Conservation (phyloP, 495 filamentous ascomycete genomes). For the Parmelia sp. region DNA sequence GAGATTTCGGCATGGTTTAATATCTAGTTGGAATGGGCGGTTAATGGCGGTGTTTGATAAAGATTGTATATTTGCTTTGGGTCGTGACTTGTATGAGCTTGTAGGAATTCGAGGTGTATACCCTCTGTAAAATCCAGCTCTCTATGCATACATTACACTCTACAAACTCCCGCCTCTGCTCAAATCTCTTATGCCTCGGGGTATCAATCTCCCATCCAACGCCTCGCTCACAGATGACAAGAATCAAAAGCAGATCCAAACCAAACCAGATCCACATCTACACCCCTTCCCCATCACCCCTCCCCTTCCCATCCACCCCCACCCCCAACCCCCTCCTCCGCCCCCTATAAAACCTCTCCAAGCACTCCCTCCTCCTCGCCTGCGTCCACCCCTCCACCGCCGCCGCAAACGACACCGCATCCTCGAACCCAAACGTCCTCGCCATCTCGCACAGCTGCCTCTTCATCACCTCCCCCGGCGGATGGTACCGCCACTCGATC, state of each 20-base stretch:
- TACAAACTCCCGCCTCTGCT: neutral
- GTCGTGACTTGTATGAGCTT: neutral
- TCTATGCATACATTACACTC: too few relatives aligned
- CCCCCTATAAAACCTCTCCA: constrained; percentile 73
- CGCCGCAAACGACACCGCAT: constrained; percentile 80
- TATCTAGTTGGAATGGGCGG: neutral
- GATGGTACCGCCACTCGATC: constrained; percentile 64
- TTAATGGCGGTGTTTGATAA: neutral
- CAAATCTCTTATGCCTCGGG: neutral
- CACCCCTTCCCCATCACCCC: neutral
- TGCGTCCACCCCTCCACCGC: constrained; percentile 93
- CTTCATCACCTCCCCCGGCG: constrained; percentile 64
- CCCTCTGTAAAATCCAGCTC: neutral
- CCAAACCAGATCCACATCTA: neutral
- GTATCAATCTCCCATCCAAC: neutral
- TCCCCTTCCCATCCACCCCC: neutral
- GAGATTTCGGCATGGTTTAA: neutral
- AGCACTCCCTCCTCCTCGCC: constrained; percentile 67
- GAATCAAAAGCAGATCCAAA: neutral
- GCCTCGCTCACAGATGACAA: neutral
- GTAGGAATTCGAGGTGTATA: neutral
- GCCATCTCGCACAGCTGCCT: constrained; percentile 93
- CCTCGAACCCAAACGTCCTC: constrained; percentile 64
- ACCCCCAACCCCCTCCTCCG: constrained; percentile 37
- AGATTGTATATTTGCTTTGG: neutral